A percentile compares a stretch with the other conserved stretches of the same genome.
phyloP scores from a whole-genome alignment of 352 stramenopile genomes.

The Phytophthora vignae region DNA sequence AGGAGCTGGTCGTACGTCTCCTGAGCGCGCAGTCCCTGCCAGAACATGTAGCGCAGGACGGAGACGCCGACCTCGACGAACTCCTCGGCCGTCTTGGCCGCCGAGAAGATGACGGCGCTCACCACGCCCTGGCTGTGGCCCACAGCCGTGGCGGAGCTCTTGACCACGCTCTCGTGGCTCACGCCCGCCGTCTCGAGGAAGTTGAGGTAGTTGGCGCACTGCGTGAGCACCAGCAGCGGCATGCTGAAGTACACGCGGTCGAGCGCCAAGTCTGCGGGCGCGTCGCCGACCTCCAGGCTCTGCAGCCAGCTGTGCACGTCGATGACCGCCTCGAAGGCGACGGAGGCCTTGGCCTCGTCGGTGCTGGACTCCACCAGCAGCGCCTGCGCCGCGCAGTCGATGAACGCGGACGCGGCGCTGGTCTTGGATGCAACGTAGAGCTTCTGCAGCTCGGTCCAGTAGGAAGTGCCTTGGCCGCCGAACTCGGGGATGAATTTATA shows the following conservation, averaged over 20 bases:
- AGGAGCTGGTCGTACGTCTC: conserved; percentile 52
- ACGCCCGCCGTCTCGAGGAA: conserved; percentile 64
- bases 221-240: conserved; percentile 77
- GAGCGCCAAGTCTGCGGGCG: conserved; percentile 17
- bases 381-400: conserved; percentile 53
- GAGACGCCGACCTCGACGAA: conserved; percentile 55
- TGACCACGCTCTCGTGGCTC: conserved; percentile 67
- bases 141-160: conserved; percentile 41
- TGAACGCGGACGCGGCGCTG: conserved; percentile 44
- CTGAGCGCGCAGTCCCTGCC: conserved; percentile 78
- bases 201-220: conserved; percentile 80
- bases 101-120: conserved; percentile 71
- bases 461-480: conserved; percentile 72
- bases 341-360: conserved; percentile 46
- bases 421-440: conserved; percentile 54
- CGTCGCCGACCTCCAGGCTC: conserved; percentile 29
- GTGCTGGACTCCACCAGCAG: conserved; percentile 61
- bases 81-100: conserved; percentile 57
- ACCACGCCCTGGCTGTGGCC: conserved; percentile 51
- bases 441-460: conserved; percentile 67
- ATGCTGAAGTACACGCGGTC: conserved; percentile 78
- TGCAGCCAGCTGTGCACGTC: conserved; percentile 69
- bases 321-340: conserved; percentile 56
- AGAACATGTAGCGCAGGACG: conserved; percentile 84
- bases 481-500: conserved; percentile 40